Evolutionary conservation across 805 yeast genomes (phyloP).

Genomic region (Suhomyces kilbournensis): DNA sequence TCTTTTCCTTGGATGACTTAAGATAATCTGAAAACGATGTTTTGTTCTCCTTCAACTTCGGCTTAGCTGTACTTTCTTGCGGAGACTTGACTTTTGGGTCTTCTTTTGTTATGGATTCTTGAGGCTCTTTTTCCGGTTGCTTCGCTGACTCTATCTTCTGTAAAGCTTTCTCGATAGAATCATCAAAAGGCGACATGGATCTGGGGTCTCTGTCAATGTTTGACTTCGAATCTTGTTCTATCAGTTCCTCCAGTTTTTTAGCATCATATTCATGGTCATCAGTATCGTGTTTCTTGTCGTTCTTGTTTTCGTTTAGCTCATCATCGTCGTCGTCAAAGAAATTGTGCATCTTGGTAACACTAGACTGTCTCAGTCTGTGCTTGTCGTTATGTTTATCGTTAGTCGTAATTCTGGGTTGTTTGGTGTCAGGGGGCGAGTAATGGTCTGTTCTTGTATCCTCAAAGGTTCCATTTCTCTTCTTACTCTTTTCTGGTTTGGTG

Average conservation of each 20-base stretch:
- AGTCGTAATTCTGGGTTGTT: background rate
- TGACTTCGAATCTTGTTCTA: background rate
- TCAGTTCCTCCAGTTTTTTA: no score
- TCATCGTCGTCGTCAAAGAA: slow-evolving; percentile 15
- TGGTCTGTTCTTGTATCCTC: background rate
- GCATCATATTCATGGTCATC: no score
- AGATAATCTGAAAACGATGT: slow-evolving; percentile 8
- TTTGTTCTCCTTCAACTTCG: slow-evolving; percentile 1
- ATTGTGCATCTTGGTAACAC: slow-evolving; percentile 11
- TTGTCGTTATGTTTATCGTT: slow-evolving; percentile 6
- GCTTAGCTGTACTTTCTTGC: background rate
- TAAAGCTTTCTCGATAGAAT: background rate
- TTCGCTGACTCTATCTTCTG: background rate
- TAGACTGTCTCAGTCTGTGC: background rate
- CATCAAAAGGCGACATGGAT: background rate
- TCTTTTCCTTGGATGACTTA: slow-evolving; percentile 5
- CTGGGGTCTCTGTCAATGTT: background rate
- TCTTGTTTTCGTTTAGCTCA: background rate
- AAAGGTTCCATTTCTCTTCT: background rate
- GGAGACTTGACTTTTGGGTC: background rate
- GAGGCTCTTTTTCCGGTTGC: background rate
- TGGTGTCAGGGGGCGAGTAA: background rate
- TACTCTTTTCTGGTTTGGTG: background rate
- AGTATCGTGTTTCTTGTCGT: background rate
- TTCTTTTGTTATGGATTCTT: background rate